phyloP scores from a whole-genome alignment of 129 eudicot species.

The Sambucus nigra region DNA sequence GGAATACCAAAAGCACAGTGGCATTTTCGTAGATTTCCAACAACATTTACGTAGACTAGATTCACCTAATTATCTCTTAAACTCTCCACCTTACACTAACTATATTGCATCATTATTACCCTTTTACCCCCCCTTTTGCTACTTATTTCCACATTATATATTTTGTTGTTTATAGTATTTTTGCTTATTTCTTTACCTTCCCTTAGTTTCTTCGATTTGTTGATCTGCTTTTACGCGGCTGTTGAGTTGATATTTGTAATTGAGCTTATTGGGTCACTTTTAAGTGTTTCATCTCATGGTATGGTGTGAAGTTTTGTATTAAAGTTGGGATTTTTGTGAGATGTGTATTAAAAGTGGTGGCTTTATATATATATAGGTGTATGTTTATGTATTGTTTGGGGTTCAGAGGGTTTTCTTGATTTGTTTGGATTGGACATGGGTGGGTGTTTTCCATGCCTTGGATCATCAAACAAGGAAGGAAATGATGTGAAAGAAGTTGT shows the following conservation, averaged over 20 bases:
- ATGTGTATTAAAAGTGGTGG: conserved; percentile 20
- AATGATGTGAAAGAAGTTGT: conserved; percentile 53
- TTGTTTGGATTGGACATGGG: conserved; percentile 56
- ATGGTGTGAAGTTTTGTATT: conserved; percentile 22
- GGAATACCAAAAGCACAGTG: conserved; percentile 13
- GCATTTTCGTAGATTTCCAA: conserved; percentile 17
- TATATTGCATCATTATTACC: not conserved
- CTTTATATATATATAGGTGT: no score
- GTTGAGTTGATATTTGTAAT: conserved; percentile 29
- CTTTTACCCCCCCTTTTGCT: conserved; percentile 18
- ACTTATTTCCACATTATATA: conserved; percentile 10
- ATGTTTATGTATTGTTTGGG: conserved; percentile 8
- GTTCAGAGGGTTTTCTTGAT: conserved; percentile 23
- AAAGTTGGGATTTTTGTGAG: conserved; percentile 22
- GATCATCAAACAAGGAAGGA: conserved; percentile 54
- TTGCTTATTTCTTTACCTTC: conserved; percentile 26
- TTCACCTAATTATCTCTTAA: conserved; percentile 36
- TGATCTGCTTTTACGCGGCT: conserved; percentile 54
- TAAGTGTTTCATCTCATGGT: conserved; percentile 31
- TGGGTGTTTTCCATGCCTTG: conserved; percentile 80
- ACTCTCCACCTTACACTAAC: conserved; percentile 1
- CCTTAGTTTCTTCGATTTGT: conserved; percentile 62
- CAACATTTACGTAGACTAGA: conserved; percentile 10
- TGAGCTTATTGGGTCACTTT: conserved; percentile 26
- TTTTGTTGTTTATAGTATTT: conserved; percentile 9